Evolutionary conservation across 768 basidiomycete species (phyloP), one percentile per base, ranked within the genome.

Genomic region (Infundibulicybe gibba): DNA sequence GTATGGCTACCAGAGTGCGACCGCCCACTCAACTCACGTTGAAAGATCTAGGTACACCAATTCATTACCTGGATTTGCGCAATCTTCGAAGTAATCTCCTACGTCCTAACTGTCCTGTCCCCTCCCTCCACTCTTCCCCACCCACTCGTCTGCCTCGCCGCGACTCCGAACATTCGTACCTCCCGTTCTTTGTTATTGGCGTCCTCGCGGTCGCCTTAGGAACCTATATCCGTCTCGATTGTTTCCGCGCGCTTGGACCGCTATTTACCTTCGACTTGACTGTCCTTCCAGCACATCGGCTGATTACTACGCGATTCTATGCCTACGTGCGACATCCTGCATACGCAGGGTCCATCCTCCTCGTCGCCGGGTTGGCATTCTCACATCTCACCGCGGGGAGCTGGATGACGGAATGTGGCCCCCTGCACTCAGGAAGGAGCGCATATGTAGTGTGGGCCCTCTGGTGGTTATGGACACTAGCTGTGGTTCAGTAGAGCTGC

Each of bases 191-290:
- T 58, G 37, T 74, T 33, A 53, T 67, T 9, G 79, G 80, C 3
- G 66, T 75, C 39, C 41, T 73, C 37, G 62, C 71, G 17, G 70
- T 72, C 47, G 52, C 69, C 3, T 52, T 70, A 1, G 79, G 78
- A 2, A 62, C 70, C 48, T 66, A 70, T 58, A 70, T 80, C 51
- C 77, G 79, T 33, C 57, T 79, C 13, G 73, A 68, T 51, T 80
- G 79, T 57, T 66, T 1, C 61, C 79, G 46, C 81, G 17, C 35
- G 6, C 35, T 38, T 19, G 35, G 35, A 3, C 35, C 3, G 35
- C 35, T 38, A 3, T 38, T 82, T 65, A 81, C 80, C 0, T 81
- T 80, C 57, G 79, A 80, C 55, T 68, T 82, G 41, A 78, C 78
- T 38, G 58, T 81, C 34, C 76, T 73, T 45, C 76, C 77, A 1